Percentiles rank a stretch among this genome's conserved stretches.
phyloP scores from a whole-genome alignment of 1,284 basidiomycete genomes.

The Gastroboletus turbinatus region DNA sequence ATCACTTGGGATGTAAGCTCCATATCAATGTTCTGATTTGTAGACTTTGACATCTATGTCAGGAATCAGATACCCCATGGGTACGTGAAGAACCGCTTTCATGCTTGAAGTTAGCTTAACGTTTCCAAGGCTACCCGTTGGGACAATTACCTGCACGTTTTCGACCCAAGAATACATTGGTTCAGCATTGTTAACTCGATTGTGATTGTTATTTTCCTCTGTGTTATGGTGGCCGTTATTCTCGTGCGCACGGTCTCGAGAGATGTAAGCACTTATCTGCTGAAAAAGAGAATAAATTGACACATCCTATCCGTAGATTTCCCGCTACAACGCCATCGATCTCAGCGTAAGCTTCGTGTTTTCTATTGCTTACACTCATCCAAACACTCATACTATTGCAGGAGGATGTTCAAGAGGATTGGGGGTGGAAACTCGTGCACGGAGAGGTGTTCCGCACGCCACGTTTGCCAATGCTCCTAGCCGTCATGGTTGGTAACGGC shows the following conservation, averaged over 20 bases:
- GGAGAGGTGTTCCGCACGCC: constrained; percentile 95
- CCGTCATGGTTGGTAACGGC: constrained; percentile 89
- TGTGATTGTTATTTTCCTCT: constrained; percentile 88
- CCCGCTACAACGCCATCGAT: constrained; percentile 95
- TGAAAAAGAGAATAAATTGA: constrained; percentile 34
- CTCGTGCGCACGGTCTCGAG: constrained; percentile 84
- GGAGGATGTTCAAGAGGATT: constrained; percentile 98
- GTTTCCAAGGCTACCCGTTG: constrained; percentile 79
- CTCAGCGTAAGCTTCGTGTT: constrained; percentile 58
- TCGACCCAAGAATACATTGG: constrained; percentile 83
- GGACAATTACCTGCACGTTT: constrained; percentile 91
- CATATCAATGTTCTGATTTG: not conserved
- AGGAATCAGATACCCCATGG: constrained; percentile 88
- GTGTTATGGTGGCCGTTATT: constrained; percentile 92
- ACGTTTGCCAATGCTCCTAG: constrained; percentile 73
- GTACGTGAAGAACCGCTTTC: constrained; percentile 35
- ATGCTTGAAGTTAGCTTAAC: constrained; percentile 6
- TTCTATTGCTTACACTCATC: not conserved
- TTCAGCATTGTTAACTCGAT: constrained; percentile 94
- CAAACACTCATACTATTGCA: constrained; percentile 32
- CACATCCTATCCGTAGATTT: constrained; percentile 64
- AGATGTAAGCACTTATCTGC: constrained; percentile 64
- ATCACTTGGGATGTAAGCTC: constrained; percentile 81
- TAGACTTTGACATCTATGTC: constrained; percentile 10
- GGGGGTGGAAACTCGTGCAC: constrained; percentile 97